Evolutionary conservation across 140 eudicot species (phyloP).

Genomic region (Ambrosia hybrid): DNA sequence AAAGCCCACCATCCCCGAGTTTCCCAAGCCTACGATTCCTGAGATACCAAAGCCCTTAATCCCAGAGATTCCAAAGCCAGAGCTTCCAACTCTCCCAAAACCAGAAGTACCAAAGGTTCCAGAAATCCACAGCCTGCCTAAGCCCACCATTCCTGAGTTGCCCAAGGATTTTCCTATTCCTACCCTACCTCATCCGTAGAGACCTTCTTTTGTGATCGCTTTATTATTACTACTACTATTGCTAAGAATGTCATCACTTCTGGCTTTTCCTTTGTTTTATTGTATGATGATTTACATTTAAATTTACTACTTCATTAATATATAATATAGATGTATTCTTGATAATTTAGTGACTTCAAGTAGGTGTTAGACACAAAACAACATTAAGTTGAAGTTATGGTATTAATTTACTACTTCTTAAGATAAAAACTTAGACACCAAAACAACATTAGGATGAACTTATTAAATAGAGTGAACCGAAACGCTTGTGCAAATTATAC

Average conservation of each 20-base stretch:
- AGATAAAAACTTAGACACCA: no score
- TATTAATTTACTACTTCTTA: no score
- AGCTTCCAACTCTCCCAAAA: constrained; percentile 13
- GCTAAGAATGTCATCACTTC: not conserved
- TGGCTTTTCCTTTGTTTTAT: not conserved
- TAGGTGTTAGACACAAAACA: no score
- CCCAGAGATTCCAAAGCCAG: constrained; percentile 18
- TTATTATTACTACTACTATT: not conserved
- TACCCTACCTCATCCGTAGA: constrained; percentile 23
- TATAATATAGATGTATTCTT: not conserved
- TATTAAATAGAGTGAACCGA: no score
- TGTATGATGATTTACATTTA: not conserved
- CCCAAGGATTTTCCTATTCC: constrained; percentile 33
- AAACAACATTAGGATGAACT: no score
- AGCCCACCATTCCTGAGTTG: constrained; percentile 24
- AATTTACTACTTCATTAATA: not conserved
- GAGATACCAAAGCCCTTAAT: not conserved
- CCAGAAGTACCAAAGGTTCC: constrained; percentile 22
- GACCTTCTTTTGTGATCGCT: not conserved
- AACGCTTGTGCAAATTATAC: no score
- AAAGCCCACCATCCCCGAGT: no score
- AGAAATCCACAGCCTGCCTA: constrained; percentile 8
- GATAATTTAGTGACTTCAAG: not conserved
- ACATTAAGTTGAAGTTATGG: no score
- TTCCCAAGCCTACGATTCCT: no score